Conservation (phyloP, 1,139 yeast species). For the Protomyces inouyei region DNA sequence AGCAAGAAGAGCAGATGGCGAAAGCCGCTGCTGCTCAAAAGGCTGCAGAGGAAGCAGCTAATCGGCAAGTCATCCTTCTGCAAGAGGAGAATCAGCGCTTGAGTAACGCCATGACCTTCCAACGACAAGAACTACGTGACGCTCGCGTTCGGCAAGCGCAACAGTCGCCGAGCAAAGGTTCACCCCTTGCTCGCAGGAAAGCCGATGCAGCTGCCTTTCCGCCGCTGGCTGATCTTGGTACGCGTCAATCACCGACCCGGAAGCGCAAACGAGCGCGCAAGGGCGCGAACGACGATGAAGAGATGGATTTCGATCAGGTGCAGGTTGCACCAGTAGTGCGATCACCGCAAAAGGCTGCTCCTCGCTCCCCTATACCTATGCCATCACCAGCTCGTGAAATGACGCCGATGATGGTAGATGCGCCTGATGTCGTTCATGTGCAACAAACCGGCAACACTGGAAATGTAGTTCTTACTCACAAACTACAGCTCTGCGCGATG, state of each 20-base stretch:
- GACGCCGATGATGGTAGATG: not conserved
- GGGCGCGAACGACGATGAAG: not conserved
- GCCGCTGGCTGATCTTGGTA: not conserved
- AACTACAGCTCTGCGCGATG: not conserved
- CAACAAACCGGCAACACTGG: not conserved
- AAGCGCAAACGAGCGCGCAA: not conserved
- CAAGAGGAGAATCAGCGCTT: not conserved
- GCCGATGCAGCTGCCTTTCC: not conserved
- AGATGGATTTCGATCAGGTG: not conserved
- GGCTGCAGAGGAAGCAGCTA: not conserved
- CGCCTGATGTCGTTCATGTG: not conserved
- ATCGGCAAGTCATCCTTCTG: not conserved
- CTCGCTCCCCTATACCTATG: not conserved
- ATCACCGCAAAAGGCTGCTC: not conserved
- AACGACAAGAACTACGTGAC: conserved; percentile 18
- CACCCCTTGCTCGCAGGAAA: not conserved
- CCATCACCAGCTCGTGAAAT: not conserved
- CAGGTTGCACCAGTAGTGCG: not conserved
- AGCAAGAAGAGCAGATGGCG: conserved; percentile 10
- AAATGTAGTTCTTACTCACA: not conserved
- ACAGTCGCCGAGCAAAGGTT: not conserved
- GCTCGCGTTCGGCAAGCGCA: not conserved
- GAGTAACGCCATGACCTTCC: conserved; percentile 11
- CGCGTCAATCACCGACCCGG: not conserved
- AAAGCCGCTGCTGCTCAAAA: not conserved